Percentiles rank a stretch among this genome's conserved stretches.
These are phyloP conservation scores for Pseudogymnoascus sp. DNA, from an alignment of 2,329 filamentous ascomycete genomes.

Conservation along the genomic window DNA sequence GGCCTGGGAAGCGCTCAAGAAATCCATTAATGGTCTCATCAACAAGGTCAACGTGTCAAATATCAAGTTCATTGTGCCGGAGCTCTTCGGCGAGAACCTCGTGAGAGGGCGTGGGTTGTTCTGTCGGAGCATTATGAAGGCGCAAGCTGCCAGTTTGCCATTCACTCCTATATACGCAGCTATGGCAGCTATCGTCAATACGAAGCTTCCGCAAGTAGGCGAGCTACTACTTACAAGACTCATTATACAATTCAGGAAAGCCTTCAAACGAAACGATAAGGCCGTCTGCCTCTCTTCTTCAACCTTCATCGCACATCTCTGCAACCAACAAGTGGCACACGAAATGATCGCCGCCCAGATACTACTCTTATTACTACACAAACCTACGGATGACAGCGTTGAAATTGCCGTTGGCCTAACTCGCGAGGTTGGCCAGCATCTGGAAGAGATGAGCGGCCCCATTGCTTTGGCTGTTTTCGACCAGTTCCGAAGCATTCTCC, in stretches of 20 bases:
- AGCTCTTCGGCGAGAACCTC: slow-evolving; percentile 91
- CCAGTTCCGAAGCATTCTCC: slow-evolving; percentile 87
- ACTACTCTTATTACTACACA: slow-evolving; percentile 80
- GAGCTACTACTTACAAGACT: slow-evolving; percentile 80
- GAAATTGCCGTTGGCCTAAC: slow-evolving; percentile 94
- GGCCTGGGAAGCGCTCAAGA: slow-evolving; percentile 98
- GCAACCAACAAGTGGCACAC: slow-evolving; percentile 92
- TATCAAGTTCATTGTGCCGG: slow-evolving; percentile 94
- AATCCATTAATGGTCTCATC: slow-evolving; percentile 96
- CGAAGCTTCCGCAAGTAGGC: slow-evolving; percentile 89
- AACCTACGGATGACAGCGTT: slow-evolving; percentile 93
- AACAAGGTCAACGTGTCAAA: slow-evolving; percentile 99
- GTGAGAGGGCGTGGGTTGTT: slow-evolving; percentile 86
- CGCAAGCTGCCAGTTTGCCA: slow-evolving; percentile 87
- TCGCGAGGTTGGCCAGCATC: slow-evolving; percentile 83
- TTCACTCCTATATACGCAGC: slow-evolving; percentile 96
- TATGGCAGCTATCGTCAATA: slow-evolving; percentile 95
- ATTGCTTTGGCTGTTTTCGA: slow-evolving; percentile 90
- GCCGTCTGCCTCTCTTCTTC: slow-evolving; percentile 87
- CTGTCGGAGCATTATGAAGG: slow-evolving; percentile 96
- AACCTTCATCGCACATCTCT: slow-evolving; percentile 89
- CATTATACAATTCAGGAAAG: slow-evolving; percentile 88
- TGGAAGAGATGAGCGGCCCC: slow-evolving; percentile 88
- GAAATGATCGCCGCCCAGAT: slow-evolving; percentile 93
- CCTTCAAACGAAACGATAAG: slow-evolving; percentile 94